Percentiles rank a stretch among this genome's conserved stretches.
Evolutionary conservation across 192 early-diverging fungal genomes (phyloP).

Genomic region (Podila epicladia): DNA sequence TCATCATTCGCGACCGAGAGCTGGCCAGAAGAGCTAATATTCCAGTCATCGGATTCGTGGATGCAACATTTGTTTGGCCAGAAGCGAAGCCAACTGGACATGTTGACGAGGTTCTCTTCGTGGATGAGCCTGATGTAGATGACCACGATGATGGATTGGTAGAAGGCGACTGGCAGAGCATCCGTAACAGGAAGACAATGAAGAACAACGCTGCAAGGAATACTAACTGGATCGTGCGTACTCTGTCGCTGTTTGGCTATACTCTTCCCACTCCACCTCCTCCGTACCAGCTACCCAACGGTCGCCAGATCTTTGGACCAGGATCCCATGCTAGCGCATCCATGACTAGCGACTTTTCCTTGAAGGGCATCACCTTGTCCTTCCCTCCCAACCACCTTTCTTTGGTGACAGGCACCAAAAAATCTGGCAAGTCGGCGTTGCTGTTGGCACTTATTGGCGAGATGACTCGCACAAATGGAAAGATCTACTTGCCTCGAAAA

Average conservation of each 20-base stretch:
- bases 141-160: constrained; percentile 5
- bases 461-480: constrained; percentile 44
- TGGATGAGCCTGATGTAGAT: constrained; percentile 34
- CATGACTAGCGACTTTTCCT: constrained; percentile 8
- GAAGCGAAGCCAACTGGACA: constrained; percentile 13
- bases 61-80: constrained; percentile 45
- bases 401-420: constrained; percentile 37
- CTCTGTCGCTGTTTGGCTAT: constrained; percentile 44
- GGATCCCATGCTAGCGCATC: background rate
- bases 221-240: constrained; percentile 41
- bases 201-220: background rate
- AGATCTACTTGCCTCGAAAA: constrained; percentile 47
- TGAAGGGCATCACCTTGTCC: constrained; percentile 26
- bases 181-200: background rate
- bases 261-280: constrained; percentile 19
- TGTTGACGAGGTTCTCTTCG: constrained; percentile 14
- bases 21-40: constrained; percentile 46
- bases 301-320: constrained; percentile 3
- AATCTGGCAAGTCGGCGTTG: constrained; percentile 38
- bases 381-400: constrained; percentile 44
- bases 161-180: background rate
- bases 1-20: constrained; percentile 36
- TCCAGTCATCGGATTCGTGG: constrained; percentile 44
- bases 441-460: constrained; percentile 42
- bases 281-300: background rate